phyloP scores from a whole-genome alignment of 768 basidiomycete genomes.

The Chalciporus sphaerocephalus region DNA sequence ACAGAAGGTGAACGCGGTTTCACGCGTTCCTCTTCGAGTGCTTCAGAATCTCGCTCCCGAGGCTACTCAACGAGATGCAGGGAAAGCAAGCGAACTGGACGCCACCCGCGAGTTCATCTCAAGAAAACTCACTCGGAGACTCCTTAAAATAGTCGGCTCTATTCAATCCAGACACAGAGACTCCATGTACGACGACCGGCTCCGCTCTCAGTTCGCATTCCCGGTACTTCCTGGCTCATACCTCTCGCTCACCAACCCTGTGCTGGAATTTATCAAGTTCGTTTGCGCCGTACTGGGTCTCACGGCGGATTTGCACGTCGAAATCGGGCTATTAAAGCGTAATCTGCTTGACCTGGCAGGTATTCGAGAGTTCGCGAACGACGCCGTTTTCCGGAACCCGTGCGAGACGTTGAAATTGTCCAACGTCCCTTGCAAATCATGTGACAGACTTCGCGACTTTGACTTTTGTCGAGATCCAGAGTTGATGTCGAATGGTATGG shows the following conservation, averaged over 20 bases:
- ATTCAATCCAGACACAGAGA: constrained; percentile 59
- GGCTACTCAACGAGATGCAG: constrained; percentile 58
- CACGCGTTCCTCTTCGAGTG: constrained; percentile 67
- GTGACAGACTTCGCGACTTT: constrained; percentile 82
- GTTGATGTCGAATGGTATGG: constrained; percentile 56
- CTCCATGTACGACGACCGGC: constrained; percentile 51
- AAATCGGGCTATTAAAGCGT: constrained; percentile 84
- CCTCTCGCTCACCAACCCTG: constrained; percentile 70
- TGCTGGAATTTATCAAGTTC: constrained; percentile 87
- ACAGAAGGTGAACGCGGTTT: constrained; percentile 53
- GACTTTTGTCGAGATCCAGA: constrained; percentile 94
- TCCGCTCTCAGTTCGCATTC: constrained; percentile 63
- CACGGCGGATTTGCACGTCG: constrained; percentile 75
- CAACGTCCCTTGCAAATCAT: constrained; percentile 85
- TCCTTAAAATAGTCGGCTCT: constrained; percentile 65
- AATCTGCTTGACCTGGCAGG: constrained; percentile 86
- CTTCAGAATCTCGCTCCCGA: constrained; percentile 65
- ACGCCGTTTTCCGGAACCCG: constrained; percentile 86
- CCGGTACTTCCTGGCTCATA: constrained; percentile 86
- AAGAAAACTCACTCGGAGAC: constrained; percentile 72
- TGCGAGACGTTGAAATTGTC: constrained; percentile 82
- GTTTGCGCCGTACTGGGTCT: constrained; percentile 77
- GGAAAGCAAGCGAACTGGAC: constrained; percentile 66
- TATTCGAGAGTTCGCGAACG: constrained; percentile 79
- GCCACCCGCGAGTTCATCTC: constrained; percentile 71